Conservation (phyloP, 768 basidiomycete genomes). For the Mycena metata region DNA sequence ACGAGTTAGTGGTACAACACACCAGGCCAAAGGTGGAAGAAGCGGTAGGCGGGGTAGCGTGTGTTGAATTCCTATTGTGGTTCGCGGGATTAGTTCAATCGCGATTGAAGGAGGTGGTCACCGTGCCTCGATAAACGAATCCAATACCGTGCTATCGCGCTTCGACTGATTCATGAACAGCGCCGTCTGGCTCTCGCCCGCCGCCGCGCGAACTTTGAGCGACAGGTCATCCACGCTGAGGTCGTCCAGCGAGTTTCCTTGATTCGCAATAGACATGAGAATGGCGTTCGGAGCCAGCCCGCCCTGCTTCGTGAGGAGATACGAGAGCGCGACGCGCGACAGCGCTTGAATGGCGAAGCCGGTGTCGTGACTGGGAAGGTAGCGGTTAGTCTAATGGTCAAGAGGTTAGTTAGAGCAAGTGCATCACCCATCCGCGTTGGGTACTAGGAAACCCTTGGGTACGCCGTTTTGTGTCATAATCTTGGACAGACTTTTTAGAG, state of each 20-base stretch:
- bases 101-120: not conserved
- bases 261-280: slow-evolving; percentile 9
- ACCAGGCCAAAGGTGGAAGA: slow-evolving; percentile 11
- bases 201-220: not conserved
- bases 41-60: slow-evolving; percentile 12
- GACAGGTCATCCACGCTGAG: slow-evolving; percentile 1
- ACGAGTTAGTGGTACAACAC: not conserved
- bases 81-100: too few species aligned
- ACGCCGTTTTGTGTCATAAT: slow-evolving; percentile 14
- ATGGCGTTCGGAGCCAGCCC: slow-evolving; percentile 13
- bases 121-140: not conserved
- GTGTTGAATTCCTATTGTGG: slow-evolving; percentile 19
- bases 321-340: slow-evolving; percentile 21
- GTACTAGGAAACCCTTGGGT: not conserved
- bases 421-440: slow-evolving; percentile 3
- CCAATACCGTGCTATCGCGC: slow-evolving; percentile 5
- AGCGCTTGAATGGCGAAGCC: slow-evolving; percentile 10
- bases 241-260: not conserved
- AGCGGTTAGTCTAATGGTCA: not conserved
- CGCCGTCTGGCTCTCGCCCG: not conserved
- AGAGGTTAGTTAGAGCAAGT: not conserved
- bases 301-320: slow-evolving; percentile 1
- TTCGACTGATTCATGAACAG: slow-evolving; percentile 10
- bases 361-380: not conserved
- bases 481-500: not conserved